A percentile compares a stretch with the other conserved stretches of the same genome.
Evolutionary conservation across 225 moss, liverwort and hornwort genomes (phyloP).

Genomic region (Bryoerythrophyllum caledonicum): DNA sequence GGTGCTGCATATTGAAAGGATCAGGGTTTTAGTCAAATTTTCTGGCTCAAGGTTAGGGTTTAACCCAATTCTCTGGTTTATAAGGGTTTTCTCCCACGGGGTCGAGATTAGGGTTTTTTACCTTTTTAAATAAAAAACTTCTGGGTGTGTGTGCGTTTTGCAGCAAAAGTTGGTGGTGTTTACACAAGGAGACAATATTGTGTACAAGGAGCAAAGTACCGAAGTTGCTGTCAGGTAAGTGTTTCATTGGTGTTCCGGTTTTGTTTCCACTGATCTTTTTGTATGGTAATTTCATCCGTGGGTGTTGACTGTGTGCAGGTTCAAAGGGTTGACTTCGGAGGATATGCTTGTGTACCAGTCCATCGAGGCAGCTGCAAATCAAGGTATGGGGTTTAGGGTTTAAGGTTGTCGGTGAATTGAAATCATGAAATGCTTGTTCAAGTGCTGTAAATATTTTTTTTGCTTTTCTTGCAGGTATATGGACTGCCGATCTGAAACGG

Average conservation of each 20-base stretch:
- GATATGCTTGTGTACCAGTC: constrained; percentile 92
- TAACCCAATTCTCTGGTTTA: background rate
- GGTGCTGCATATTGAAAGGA: too few species aligned
- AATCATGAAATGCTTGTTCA: too few species aligned
- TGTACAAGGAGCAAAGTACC: constrained; percentile 76
- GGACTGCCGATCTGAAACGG: constrained; percentile 88
- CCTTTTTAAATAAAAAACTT: too few species aligned
- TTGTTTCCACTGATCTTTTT: background rate
- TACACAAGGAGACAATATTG: constrained; percentile 64
- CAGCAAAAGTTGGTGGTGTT: constrained; percentile 80
- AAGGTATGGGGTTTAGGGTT: constrained; percentile 44
- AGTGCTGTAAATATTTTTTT: background rate
- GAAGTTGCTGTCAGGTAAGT: constrained; percentile 76
- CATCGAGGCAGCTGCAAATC: constrained; percentile 81
- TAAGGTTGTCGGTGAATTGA: background rate
- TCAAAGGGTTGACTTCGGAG: constrained; percentile 82
- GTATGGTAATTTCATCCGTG: background rate
- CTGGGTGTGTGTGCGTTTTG: constrained; percentile 16
- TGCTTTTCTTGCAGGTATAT: constrained; percentile 65
- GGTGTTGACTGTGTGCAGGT: constrained; percentile 45
- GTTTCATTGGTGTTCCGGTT: background rate
- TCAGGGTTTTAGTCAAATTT: too few species aligned
- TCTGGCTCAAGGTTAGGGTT: constrained; percentile 24
- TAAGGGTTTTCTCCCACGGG: background rate
- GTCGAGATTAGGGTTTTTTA: too few species aligned